Conservation (phyloP, 495 filamentous ascomycete species). For the Penicillium goetzii region DNA sequence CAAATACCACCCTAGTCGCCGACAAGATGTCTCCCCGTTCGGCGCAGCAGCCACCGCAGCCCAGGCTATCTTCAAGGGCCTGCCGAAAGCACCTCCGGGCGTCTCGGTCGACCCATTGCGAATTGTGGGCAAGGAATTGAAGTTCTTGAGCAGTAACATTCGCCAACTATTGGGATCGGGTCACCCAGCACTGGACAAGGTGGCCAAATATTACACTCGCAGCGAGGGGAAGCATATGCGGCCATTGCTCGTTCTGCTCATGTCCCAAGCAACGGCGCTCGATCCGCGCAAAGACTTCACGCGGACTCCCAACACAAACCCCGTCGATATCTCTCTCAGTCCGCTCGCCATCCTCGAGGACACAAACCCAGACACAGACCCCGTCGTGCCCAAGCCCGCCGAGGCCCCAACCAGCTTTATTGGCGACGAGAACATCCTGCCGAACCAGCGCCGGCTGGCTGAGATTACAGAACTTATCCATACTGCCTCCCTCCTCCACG, state of each 20-base stretch:
- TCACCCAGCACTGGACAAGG: conserved; percentile 89
- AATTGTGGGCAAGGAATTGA: conserved; percentile 92
- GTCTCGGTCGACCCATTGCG: conserved; percentile 74
- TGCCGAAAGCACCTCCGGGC: conserved; percentile 60
- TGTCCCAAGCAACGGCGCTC: conserved; percentile 87
- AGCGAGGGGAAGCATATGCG: conserved; percentile 96
- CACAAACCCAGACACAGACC: conserved; percentile 71
- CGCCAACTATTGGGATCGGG: conserved; percentile 85
- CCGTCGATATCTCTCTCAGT: conserved; percentile 78
- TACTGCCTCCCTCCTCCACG: conserved; percentile 93
- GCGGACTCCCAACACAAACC: conserved; percentile 39
- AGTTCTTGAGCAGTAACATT: conserved; percentile 89
- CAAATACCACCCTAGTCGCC: conserved; percentile 49
- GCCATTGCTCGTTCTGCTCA: conserved; percentile 89
- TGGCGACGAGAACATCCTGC: conserved; percentile 54
- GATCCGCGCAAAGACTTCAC: conserved; percentile 63
- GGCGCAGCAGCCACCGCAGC: conserved; percentile 77
- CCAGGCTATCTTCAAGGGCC: conserved; percentile 74
- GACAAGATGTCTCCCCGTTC: conserved; percentile 55
- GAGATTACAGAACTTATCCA: conserved; percentile 98
- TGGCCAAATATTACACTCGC: conserved; percentile 98
- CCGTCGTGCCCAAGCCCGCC: conserved; percentile 52
- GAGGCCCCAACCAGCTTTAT: conserved; percentile 53
- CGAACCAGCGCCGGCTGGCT: conserved; percentile 84
- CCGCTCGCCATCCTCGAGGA: conserved; percentile 76